Percentiles rank a stretch among this genome's conserved stretches.
Conservation (phyloP, 2,329 filamentous ascomycete genomes). For the Blumeriella jaapii region DNA sequence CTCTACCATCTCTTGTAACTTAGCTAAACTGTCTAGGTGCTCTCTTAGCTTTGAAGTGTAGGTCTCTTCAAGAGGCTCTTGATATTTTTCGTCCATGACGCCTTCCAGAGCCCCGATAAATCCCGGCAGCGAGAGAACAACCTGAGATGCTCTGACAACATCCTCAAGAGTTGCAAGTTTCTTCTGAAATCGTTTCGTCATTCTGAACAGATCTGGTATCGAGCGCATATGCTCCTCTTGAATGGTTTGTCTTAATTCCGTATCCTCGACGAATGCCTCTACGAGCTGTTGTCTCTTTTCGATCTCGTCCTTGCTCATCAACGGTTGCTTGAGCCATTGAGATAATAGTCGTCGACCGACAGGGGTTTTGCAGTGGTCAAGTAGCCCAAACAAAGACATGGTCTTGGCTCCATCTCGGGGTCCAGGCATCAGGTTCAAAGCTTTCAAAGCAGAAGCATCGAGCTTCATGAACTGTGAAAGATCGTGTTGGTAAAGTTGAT, state of each 20-base stretch:
- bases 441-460: constrained; percentile 85
- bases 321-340: constrained; percentile 94
- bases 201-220: constrained; percentile 85
- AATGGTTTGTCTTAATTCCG: constrained; percentile 86
- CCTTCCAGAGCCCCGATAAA: constrained; percentile 83
- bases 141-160: constrained; percentile 90
- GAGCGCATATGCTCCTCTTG: constrained; percentile 91
- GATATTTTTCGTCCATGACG: constrained; percentile 92
- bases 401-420: constrained; percentile 90
- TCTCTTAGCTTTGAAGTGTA: constrained; percentile 78
- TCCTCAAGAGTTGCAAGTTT: constrained; percentile 88
- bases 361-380: constrained; percentile 97
- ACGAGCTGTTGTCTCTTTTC: constrained; percentile 87
- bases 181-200: constrained; percentile 90
- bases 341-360: constrained; percentile 80
- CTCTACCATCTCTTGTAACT: constrained; percentile 95
- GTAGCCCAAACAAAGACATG: constrained; percentile 88
- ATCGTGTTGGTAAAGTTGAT: constrained; percentile 94
- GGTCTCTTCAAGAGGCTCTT: constrained; percentile 70
- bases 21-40: constrained; percentile 66
- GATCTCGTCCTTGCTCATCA: constrained; percentile 86
- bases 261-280: constrained; percentile 87
- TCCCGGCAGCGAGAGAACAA: constrained; percentile 80
- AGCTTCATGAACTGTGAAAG: constrained; percentile 97
- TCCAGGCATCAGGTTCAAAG: constrained; percentile 93